Evolutionary conservation across 345 rosid species (phyloP).

Genomic region (Brassica napus): DNA sequence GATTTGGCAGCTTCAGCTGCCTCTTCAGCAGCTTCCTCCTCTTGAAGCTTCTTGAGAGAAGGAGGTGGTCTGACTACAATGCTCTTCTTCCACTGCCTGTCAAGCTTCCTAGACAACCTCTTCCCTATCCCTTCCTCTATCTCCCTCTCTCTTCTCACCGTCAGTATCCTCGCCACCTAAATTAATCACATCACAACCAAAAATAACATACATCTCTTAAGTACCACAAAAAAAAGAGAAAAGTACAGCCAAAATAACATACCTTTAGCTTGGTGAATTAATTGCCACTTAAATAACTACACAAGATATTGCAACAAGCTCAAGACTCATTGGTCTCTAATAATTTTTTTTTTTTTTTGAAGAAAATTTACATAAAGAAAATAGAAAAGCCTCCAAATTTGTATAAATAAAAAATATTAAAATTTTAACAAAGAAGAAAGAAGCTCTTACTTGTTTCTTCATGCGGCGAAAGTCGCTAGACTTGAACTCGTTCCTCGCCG

Average conservation of each 20-base stretch:
- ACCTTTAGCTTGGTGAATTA: not conserved
- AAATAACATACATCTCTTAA: not conserved
- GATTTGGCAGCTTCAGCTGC: slow-evolving; percentile 66
- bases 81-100: slow-evolving; percentile 85
- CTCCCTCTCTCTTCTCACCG: slow-evolving; percentile 89
- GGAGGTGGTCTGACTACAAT: slow-evolving; percentile 87
- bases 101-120: slow-evolving; percentile 86
- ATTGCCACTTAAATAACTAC: not conserved
- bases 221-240: not conserved
- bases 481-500: slow-evolving; percentile 84
- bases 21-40: slow-evolving; percentile 84
- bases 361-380: no score
- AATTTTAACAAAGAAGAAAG: no score
- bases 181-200: slow-evolving; percentile 20
- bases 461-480: slow-evolving; percentile 84
- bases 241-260: not conserved
- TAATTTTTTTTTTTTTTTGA: no score
- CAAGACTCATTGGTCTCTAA: not conserved
- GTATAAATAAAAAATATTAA: no score
- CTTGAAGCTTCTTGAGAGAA: slow-evolving; percentile 65
- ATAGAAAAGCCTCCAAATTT: no score
- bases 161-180: slow-evolving; percentile 78
- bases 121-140: slow-evolving; percentile 80
- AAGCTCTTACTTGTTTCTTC: slow-evolving; percentile 68
- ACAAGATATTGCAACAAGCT: not conserved